Conservation (phyloP, 1,139 yeast genomes). For the Hansenula anomala region DNA sequence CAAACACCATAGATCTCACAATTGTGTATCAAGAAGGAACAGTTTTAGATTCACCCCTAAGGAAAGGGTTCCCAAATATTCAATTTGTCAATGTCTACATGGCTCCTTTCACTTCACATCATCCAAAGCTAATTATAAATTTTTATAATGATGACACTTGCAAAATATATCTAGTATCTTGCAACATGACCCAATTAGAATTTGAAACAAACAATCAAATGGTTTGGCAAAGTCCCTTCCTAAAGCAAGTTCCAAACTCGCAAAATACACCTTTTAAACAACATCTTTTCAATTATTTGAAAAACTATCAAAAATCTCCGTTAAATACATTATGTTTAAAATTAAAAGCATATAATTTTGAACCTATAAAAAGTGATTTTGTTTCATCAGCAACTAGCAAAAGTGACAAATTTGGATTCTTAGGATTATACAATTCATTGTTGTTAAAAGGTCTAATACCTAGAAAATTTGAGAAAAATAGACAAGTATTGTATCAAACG, state of each 20-base stretch:
- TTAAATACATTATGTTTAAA: conserved; percentile 27
- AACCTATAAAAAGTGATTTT: conserved; percentile 43
- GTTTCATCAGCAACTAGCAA: conserved; percentile 54
- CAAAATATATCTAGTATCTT: conserved; percentile 55
- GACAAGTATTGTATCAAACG: conserved; percentile 46
- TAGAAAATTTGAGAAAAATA: conserved; percentile 11
- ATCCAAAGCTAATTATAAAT: conserved; percentile 63
- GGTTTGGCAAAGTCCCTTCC: conserved; percentile 55
- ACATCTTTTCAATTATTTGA: conserved; percentile 40
- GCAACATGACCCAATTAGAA: conserved; percentile 52
- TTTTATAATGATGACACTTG: conserved; percentile 38
- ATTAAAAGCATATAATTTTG: conserved; percentile 38
- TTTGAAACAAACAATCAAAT: conserved; percentile 57
- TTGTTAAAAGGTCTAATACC: conserved; percentile 31
- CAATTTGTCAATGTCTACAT: conserved; percentile 21
- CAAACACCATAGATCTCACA: conserved; percentile 14
- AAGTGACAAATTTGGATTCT: conserved; percentile 41
- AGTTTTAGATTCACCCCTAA: conserved; percentile 8
- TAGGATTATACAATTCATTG: conserved; percentile 41
- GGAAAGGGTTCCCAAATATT: conserved; percentile 14
- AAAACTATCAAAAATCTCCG: conserved; percentile 32
- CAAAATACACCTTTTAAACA: conserved; percentile 28
- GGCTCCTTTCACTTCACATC: conserved; percentile 45
- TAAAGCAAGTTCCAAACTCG: conserved; percentile 16
- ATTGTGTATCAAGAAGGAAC: conserved; percentile 29